Conservation (phyloP, 1,139 yeast genomes). For the Candida glucosophila region DNA sequence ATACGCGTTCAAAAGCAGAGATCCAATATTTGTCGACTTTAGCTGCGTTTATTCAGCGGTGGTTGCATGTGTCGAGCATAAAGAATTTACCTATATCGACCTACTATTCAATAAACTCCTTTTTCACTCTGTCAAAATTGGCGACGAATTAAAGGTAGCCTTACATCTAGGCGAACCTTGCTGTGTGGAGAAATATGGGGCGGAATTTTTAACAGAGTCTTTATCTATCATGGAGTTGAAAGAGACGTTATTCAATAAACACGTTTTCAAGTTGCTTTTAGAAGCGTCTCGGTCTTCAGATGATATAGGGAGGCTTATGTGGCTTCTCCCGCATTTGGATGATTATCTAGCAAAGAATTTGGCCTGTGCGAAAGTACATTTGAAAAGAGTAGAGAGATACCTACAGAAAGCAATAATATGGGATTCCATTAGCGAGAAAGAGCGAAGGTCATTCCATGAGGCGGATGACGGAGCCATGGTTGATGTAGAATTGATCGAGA, state of each 20-base stretch:
- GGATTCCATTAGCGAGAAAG: slow-evolving; percentile 1
- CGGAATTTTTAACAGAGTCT: slow-evolving; percentile 9
- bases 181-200: slow-evolving; percentile 1
- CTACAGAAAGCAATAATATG: slow-evolving; percentile 2
- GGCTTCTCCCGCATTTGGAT: slow-evolving; percentile 33
- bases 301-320: slow-evolving; percentile 30
- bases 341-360: slow-evolving; percentile 12
- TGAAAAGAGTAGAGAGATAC: slow-evolving; percentile 5
- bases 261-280: slow-evolving; percentile 17
- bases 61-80: slow-evolving; percentile 19
- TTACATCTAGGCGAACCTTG: slow-evolving; percentile 8
- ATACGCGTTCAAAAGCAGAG: slow-evolving; percentile 7
- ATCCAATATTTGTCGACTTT: slow-evolving; percentile 10
- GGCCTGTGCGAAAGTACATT: slow-evolving; percentile 5
- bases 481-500: slow-evolving; percentile 8
- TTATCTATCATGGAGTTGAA: slow-evolving; percentile 9
- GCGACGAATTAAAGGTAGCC: slow-evolving; percentile 9
- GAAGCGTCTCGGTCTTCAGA: slow-evolving; percentile 18
- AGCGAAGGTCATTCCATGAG: slow-evolving; percentile 1
- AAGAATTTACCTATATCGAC: slow-evolving; percentile 23
- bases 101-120: slow-evolving; percentile 26
- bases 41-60: slow-evolving; percentile 20
- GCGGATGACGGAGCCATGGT: slow-evolving; percentile 4
- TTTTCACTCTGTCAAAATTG: slow-evolving; percentile 15
- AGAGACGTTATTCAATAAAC: slow-evolving; percentile 15